Base-by-base conservation (phyloP, 352 stramenopile genomes). In the Phytophthora aleatoria region DNA sequence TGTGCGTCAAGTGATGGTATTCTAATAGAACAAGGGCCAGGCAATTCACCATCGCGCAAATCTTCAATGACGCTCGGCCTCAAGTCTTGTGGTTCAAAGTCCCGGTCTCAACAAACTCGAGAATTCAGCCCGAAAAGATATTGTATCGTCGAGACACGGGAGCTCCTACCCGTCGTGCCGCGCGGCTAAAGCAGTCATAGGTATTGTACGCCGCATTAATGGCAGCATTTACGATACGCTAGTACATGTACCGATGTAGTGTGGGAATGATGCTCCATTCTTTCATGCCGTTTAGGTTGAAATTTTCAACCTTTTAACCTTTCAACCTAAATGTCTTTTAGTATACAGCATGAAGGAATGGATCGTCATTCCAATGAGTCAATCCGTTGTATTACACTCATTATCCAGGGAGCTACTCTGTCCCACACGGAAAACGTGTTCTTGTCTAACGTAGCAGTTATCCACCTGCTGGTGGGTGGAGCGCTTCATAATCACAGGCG, bases 11-110 rank as follows among this genome's bases (percentile, higher is more conserved):
- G 20, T 42, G 16, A 57, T 38, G 50, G 49, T 45, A 20, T 20
- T 20, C 20, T 20, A 20, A 20, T 20, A 26, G 50, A 67, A 60
- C 49, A 26, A 48, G 26, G 28, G 28, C 49, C 41, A 61, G 35
- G 42, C 27, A 60, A 51, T 56, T 66, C 57, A 41, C 57, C 44
- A 55, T 51, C 57, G 44, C 15, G 28, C 63, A 71, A 71, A 71
- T 71, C 56, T 58, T 71, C 36, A 44, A 45, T 1, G n/a, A 7
- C 16, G n/a, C 28, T 10, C 43, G 28, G 26, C 31, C 48, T 64
- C 55, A 70, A 61, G 35, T 50, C 33, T 55, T 67, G 47, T 10
- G 35, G 43, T 20, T 20, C 20, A 20, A 20, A 20, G 20, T 20
- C 20, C 20, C 20, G 20, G 20, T 20, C 20, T 20, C 20, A 20